Evolutionary conservation across 139 green algal genomes (phyloP), one percentile per base, ranked within the genome.

Genomic region (Chlamydomonas applanata): DNA sequence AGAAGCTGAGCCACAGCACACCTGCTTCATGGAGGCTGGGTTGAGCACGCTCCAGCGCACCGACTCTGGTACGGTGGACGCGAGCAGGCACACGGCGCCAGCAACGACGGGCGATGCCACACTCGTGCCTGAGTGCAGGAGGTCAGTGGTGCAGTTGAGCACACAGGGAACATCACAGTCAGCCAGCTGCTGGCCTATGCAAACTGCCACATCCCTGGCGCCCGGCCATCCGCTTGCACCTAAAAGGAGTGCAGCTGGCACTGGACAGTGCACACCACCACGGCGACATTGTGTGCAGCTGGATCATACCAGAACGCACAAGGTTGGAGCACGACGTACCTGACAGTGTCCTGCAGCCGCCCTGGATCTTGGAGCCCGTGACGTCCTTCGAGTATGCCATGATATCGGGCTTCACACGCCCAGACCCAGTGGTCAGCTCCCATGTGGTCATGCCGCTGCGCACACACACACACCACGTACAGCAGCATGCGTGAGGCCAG

Each of bases 1-100:
- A 56, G 46, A 56, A 14, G 22, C 17, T 32, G 57, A 16, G 11
- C 30, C 45, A 11, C 63, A 19, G 4, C 44, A 22, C 69, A 92
- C 94, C 83, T 99, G 96, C 87, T 99, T 99, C 95, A 99, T 99
- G 72, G 81, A 91, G 1, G 92, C 96, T 0, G 96, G 96, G 89
- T 99, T 99, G n/a, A 99, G 85, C 24, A 97, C 70, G 25, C 45
- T 72, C 87, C 87, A 95, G 54, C 94, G 83, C 45, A 65, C 45
- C 1, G 82, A 85, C 54, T 91, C 82, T 0, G 94, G 92, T 30
- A 99, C 84, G 0, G 89, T 90, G 76, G 72, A 91, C n/a, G 95
- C 92, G 62, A 99, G 82, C 74, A 99, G 82, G 80, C 80, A 91
- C 22, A 98, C 91, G 0, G 92, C 93, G 35, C 96, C 96, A 1